Evolutionary conservation across 768 basidiomycete species (phyloP).

Genomic region (Mycena epipterygia): DNA sequence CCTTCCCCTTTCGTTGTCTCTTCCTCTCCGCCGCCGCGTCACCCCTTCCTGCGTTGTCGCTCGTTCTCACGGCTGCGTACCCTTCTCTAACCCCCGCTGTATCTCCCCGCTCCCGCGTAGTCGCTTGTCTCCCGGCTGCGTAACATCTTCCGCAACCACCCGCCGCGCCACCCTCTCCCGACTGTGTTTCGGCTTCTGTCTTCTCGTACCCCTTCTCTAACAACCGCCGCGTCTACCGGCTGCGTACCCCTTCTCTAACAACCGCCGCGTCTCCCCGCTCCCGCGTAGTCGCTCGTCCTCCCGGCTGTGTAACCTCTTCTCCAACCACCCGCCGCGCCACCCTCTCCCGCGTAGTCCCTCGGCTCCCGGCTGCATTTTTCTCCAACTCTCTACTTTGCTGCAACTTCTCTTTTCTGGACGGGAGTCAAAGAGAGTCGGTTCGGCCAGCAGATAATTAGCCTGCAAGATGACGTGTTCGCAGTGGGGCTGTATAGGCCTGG

Average conservation of each 20-base stretch:
- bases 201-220: background rate
- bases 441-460: background rate
- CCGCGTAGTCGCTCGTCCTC: background rate
- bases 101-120: background rate
- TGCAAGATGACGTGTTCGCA: background rate
- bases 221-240: background rate
- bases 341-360: background rate
- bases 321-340: background rate
- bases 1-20: background rate
- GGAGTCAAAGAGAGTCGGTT: background rate
- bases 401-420: background rate
- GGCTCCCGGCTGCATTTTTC: background rate
- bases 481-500: background rate
- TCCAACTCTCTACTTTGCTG: no score
- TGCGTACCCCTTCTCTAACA: background rate
- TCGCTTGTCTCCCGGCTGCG: background rate
- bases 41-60: background rate
- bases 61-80: background rate
- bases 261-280: background rate
- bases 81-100: background rate
- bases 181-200: no score
- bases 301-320: background rate
- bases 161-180: no score
- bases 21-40: background rate
- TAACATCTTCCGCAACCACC: background rate